A percentile compares a stretch with the other conserved stretches of the same genome.
phyloP scores from a whole-genome alignment of 2,329 filamentous ascomycete genomes.

The Cadophora malorum region DNA sequence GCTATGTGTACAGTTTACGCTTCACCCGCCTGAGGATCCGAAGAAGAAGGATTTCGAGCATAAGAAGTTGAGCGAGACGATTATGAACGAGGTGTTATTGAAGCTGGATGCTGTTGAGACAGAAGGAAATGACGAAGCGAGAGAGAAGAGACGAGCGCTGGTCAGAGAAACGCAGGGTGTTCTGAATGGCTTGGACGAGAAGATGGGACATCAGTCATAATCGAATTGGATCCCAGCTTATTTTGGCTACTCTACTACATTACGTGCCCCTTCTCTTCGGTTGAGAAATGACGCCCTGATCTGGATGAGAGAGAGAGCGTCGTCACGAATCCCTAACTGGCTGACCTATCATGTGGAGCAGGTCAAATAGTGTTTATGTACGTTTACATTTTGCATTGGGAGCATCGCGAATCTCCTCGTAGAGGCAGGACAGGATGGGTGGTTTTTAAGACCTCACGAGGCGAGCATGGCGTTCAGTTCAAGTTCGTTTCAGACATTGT shows the following conservation, averaged over 20 bases:
- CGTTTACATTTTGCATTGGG: slow-evolving; percentile 1
- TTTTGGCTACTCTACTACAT: neutral
- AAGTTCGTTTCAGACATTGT: neutral
- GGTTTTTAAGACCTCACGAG: neutral
- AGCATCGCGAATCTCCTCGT: neutral
- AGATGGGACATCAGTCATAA: slow-evolving; percentile 20
- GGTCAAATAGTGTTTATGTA: slow-evolving; percentile 5
- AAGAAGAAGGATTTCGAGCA: slow-evolving; percentile 78
- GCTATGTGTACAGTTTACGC: slow-evolving; percentile 65
- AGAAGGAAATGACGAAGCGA: slow-evolving; percentile 69
- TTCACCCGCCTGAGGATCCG: slow-evolving; percentile 66
- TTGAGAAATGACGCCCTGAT: no score
- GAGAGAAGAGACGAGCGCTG: slow-evolving; percentile 71
- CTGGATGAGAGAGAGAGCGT: no score
- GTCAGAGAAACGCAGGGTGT: slow-evolving; percentile 74
- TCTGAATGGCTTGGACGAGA: slow-evolving; percentile 66
- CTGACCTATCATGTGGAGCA: no score
- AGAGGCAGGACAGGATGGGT: neutral
- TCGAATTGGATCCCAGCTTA: neutral
- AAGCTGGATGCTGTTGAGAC: slow-evolving; percentile 81
- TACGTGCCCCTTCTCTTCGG: neutral
- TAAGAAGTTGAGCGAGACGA: slow-evolving; percentile 75
- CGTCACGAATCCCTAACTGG: neutral
- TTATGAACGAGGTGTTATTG: slow-evolving; percentile 76
- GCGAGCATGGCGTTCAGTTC: slow-evolving; percentile 4